Evolutionary conservation across 345 rosid genomes (phyloP).

Genomic region (Ceriops zippeliana): DNA sequence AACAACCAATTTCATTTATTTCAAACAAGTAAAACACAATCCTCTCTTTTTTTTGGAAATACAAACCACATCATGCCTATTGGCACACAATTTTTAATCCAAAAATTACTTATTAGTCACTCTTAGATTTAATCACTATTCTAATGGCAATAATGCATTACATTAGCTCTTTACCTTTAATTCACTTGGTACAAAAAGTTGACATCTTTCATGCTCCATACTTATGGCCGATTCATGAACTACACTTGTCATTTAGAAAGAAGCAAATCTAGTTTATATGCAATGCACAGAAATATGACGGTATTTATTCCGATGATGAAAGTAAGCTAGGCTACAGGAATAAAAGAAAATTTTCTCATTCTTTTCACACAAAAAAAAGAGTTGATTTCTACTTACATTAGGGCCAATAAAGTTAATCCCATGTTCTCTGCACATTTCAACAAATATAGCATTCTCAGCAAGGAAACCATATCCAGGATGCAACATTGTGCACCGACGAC

Average conservation of each 20-base stretch:
- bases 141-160: too few relatives aligned
- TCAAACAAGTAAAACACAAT: too few relatives aligned
- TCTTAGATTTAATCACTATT: too few relatives aligned
- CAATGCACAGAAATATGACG: neutral
- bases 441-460: conserved; percentile 91
- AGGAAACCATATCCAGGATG: conserved; percentile 99
- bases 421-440: conserved; percentile 95
- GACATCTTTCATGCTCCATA: too few relatives aligned
- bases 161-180: too few relatives aligned
- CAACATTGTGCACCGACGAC: conserved; percentile 87
- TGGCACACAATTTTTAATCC: too few relatives aligned
- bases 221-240: too few relatives aligned
- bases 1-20: too few relatives aligned
- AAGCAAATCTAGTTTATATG: neutral
- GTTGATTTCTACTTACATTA: conserved; percentile 49
- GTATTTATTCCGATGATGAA: neutral
- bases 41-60: too few relatives aligned
- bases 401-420: conserved; percentile 97
- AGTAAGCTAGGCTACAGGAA: neutral
- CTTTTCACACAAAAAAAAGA: neutral
- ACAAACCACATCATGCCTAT: too few relatives aligned
- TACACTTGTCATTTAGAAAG: neutral
- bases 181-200: too few relatives aligned
- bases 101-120: too few relatives aligned
- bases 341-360: neutral